Evolutionary conservation across 257 asterid species (phyloP).

Genomic region (Nicotiana paniculata): DNA sequence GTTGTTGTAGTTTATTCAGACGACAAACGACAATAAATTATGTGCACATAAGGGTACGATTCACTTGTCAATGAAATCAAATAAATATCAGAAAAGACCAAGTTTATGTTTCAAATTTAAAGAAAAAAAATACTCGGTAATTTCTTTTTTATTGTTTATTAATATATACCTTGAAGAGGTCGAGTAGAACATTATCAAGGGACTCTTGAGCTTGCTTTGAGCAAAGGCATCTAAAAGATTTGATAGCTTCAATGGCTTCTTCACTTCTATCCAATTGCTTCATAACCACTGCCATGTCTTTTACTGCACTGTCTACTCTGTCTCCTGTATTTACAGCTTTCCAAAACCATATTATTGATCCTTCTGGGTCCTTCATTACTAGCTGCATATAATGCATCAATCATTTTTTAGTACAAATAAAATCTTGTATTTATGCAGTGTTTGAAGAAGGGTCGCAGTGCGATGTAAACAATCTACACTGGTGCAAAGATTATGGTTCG

Average conservation of each 20-base stretch:
- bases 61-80: no score
- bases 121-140: no score
- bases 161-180: conserved; percentile 55
- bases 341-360: conserved; percentile 72
- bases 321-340: conserved; percentile 27
- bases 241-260: conserved; percentile 27
- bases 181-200: conserved; percentile 68
- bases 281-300: conserved; percentile 87
- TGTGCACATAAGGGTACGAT: no score
- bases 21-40: no score
- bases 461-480: no score
- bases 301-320: conserved; percentile 12
- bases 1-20: no score
- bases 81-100: no score
- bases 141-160: no score
- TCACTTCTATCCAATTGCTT: conserved; percentile 58
- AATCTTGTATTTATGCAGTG: no score
- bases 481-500: no score
- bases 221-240: conserved; percentile 52
- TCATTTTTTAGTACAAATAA: no score
- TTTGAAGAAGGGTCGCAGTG: accelerated
- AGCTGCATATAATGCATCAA: conserved; percentile 22
- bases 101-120: no score
- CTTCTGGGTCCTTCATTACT: conserved; percentile 63
- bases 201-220: conserved; percentile 61